A percentile compares a stretch with the other conserved stretches of the same genome.
Conservation (phyloP, 1,139 yeast species). For the Sugiyamaella sp. region DNA sequence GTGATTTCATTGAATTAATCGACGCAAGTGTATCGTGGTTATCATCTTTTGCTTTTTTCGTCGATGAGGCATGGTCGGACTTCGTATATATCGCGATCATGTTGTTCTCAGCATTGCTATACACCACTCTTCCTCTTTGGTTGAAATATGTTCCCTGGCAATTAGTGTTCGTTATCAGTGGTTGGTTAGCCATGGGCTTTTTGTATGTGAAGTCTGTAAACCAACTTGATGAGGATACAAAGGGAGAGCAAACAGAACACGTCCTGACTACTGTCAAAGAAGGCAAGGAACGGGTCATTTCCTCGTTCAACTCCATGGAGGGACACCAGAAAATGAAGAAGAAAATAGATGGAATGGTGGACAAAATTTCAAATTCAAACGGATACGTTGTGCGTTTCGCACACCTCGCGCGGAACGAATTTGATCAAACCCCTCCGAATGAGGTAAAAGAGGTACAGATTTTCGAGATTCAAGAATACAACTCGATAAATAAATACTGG, state of each 20-base stretch:
- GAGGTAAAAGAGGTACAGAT: constrained; percentile 58
- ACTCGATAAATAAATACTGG: constrained; percentile 61
- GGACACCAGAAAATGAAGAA: constrained; percentile 4
- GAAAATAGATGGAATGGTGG: constrained; percentile 43
- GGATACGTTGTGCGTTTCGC: constrained; percentile 37
- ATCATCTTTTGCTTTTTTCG: constrained; percentile 63
- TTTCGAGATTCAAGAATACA: constrained; percentile 68
- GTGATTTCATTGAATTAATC: constrained; percentile 64
- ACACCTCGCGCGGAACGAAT: too few relatives aligned
- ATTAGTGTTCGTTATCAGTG: constrained; percentile 41
- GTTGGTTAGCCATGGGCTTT: constrained; percentile 56
- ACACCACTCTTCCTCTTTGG: constrained; percentile 41
- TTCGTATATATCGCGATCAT: constrained; percentile 46
- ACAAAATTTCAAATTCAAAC: constrained; percentile 30
- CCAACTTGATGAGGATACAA: not conserved
- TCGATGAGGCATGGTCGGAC: constrained; percentile 61
- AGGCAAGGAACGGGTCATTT: constrained; percentile 1
- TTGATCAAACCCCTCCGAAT: constrained; percentile 39
- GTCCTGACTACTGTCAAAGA: constrained; percentile 5
- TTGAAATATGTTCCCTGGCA: constrained; percentile 45
- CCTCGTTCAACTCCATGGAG: constrained; percentile 5
- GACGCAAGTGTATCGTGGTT: constrained; percentile 58
- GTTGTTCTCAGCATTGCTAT: constrained; percentile 38
- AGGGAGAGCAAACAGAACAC: not conserved
- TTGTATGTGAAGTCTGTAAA: not conserved